phyloP scores from a whole-genome alignment of 345 rosid genomes.

The Moricandia arvensis region DNA sequence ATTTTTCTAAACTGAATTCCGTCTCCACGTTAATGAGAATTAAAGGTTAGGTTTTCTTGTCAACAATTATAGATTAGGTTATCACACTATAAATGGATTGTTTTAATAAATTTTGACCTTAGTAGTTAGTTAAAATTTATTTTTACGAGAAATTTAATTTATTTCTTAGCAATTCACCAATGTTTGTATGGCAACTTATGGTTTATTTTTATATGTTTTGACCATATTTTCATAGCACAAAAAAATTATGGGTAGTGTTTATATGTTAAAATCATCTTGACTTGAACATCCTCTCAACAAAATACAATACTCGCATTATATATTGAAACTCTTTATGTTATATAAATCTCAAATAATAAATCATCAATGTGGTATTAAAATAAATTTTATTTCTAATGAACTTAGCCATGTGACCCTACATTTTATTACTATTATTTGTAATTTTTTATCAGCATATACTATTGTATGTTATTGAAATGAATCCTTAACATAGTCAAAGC shows the following conservation, averaged over 20 bases:
- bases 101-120: too few relatives aligned
- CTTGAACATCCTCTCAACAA: not conserved
- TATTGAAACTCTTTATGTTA: too few relatives aligned
- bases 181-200: not conserved
- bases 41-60: too few relatives aligned
- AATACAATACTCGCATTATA: not conserved
- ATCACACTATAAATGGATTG: too few relatives aligned
- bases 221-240: not conserved
- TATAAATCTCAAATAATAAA: too few relatives aligned
- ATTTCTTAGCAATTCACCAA: not conserved
- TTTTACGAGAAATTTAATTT: too few relatives aligned
- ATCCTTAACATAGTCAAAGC: not conserved
- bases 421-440: too few relatives aligned
- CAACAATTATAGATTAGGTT: too few relatives aligned
- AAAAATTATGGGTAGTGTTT: not conserved
- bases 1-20: too few relatives aligned
- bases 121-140: too few relatives aligned
- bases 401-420: not conserved
- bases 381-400: not conserved
- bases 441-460: not conserved
- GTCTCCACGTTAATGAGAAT: too few relatives aligned
- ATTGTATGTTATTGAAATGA: not conserved
- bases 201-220: not conserved
- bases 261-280: not conserved
- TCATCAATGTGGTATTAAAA: not conserved